These are phyloP conservation scores for Galerina marginata DNA, from an alignment of 768 basidiomycete species.

Conservation along the genomic window DNA sequence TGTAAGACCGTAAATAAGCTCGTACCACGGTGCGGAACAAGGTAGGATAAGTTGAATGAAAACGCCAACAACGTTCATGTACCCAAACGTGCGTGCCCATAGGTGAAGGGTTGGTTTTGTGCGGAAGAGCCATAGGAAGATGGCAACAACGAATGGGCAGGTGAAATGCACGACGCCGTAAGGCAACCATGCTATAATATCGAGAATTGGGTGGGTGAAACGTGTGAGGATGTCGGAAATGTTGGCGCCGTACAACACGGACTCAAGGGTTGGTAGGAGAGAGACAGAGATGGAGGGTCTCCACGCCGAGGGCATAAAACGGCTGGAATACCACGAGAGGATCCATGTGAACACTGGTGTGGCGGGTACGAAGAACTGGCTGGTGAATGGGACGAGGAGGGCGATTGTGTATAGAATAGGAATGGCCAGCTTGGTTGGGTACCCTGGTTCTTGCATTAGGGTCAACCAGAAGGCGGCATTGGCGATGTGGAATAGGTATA, in stretches of 20 bases:
- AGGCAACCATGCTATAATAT: constrained; percentile 94
- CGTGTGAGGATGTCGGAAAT: constrained; percentile 96
- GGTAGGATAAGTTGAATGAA: constrained; percentile 88
- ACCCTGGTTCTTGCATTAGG: constrained; percentile 72
- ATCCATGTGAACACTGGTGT: constrained; percentile 88
- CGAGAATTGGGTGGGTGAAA: constrained; percentile 90
- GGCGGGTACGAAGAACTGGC: constrained; percentile 90
- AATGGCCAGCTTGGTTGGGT: constrained; percentile 78
- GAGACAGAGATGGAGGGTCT: constrained; percentile 90
- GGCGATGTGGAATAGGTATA: constrained; percentile 69
- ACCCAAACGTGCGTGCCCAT: constrained; percentile 90
- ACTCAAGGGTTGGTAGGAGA: constrained; percentile 92
- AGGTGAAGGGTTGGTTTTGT: constrained; percentile 79
- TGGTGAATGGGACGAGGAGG: constrained; percentile 83
- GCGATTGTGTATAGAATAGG: constrained; percentile 72
- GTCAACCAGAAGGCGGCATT: constrained; percentile 73
- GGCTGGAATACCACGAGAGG: constrained; percentile 83
- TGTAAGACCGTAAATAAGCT: constrained; percentile 93
- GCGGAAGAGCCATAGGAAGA: constrained; percentile 89
- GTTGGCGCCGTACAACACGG: constrained; percentile 95
- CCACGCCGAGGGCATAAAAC: constrained; percentile 78
- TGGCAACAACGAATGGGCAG: constrained; percentile 85
- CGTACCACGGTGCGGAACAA: constrained; percentile 97
- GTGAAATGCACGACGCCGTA: constrained; percentile 95
- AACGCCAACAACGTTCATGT: constrained; percentile 90